These are phyloP conservation scores for Aspergillus ellipticus DNA, from an alignment of 495 filamentous ascomycete genomes.

Conservation along the genomic window DNA sequence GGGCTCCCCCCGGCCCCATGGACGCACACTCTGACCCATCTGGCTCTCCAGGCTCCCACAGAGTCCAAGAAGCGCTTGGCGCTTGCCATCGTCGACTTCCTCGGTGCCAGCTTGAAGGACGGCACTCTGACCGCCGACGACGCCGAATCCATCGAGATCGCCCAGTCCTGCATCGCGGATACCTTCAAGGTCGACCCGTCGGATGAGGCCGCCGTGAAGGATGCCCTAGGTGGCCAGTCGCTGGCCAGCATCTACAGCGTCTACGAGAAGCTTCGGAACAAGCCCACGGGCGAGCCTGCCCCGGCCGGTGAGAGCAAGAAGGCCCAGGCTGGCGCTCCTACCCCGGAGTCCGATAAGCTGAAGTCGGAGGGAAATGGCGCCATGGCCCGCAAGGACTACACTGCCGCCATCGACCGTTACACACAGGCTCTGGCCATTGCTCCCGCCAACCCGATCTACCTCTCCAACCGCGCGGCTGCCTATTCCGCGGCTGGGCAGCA, in stretches of 20 bases:
- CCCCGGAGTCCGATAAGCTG: conserved; percentile 72
- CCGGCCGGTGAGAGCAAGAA: conserved; percentile 18
- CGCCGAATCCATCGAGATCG: conserved; percentile 86
- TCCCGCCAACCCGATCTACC: conserved; percentile 89
- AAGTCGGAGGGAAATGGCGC: conserved; percentile 92
- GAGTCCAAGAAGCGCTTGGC: conserved; percentile 94
- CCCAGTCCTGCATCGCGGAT: conserved; percentile 87
- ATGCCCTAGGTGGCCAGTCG: conserved; percentile 78
- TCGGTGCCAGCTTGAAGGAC: conserved; percentile 77
- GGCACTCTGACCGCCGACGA: conserved; percentile 85
- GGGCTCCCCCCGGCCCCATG: background rate
- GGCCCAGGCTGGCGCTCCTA: conserved; percentile 37
- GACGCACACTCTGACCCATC: background rate
- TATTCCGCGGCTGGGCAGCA: conserved; percentile 79
- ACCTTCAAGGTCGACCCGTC: conserved; percentile 88
- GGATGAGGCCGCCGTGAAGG: conserved; percentile 66
- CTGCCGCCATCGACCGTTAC: conserved; percentile 76
- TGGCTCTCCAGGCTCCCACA: conserved; percentile 43
- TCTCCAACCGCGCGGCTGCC: conserved; percentile 94
- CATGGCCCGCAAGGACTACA: conserved; percentile 89
- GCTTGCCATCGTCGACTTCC: conserved; percentile 94
- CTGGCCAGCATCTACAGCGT: conserved; percentile 88
- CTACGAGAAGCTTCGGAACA: conserved; percentile 89
- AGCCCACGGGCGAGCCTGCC: conserved; percentile 38
- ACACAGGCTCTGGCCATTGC: conserved; percentile 74